phyloP scores from a whole-genome alignment of 192 early-diverging fungal genomes.

The Mortierella antarctica region DNA sequence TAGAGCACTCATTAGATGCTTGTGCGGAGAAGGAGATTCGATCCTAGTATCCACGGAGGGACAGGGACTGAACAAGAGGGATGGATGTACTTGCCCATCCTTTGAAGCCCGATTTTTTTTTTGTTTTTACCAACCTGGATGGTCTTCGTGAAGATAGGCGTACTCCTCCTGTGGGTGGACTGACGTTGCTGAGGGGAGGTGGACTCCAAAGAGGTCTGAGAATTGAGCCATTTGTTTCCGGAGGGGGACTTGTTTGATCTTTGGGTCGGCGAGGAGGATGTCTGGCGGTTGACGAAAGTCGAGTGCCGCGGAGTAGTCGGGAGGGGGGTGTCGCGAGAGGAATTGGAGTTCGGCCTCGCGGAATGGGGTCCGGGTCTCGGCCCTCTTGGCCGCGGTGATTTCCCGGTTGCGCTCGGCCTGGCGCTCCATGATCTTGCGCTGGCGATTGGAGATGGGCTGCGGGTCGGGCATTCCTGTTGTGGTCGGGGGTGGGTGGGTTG shows the following conservation, averaged over 20 bases:
- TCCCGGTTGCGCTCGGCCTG: conserved; percentile 43
- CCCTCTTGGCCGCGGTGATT: conserved; percentile 17
- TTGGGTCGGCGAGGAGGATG: conserved; percentile 6
- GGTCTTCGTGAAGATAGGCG: conserved; percentile 52
- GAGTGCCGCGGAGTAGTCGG: conserved; percentile 64
- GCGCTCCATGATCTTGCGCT: conserved; percentile 49
- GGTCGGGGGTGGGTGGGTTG: background rate
- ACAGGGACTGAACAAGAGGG: background rate
- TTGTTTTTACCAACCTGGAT: conserved; percentile 51
- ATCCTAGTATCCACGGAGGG: too few species aligned
- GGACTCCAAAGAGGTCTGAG: conserved; percentile 35
- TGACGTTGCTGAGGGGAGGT: background rate
- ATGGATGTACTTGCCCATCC: background rate
- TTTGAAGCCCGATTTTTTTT: too few species aligned
- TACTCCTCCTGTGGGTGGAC: background rate
- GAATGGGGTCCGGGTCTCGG: conserved; percentile 71
- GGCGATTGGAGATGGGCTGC: conserved; percentile 46
- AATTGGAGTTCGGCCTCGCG: conserved; percentile 73
- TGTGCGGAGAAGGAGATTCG: too few species aligned
- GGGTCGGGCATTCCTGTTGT: conserved; percentile 8
- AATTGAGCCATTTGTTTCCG: conserved; percentile 26
- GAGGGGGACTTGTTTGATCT: conserved; percentile 26
- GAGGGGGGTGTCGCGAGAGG: conserved; percentile 60
- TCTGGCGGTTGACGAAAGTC: conserved; percentile 59
- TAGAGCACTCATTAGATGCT: too few species aligned